Conservation (phyloP, 1,139 yeast genomes). For the Candida gigantensis region DNA sequence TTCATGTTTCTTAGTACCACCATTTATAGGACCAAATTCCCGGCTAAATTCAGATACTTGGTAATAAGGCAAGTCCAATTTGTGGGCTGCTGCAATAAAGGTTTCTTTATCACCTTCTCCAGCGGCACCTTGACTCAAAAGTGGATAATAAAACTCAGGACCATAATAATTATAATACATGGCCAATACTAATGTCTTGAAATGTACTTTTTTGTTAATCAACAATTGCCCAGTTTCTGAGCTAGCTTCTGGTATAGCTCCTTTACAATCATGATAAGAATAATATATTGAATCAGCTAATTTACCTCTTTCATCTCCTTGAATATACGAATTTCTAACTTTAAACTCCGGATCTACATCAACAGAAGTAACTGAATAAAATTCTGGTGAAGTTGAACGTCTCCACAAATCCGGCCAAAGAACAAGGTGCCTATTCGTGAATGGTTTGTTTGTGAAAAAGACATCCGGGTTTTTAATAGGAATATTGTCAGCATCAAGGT, state of each 20-base stretch:
- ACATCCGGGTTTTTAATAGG: conserved; percentile 36
- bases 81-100: conserved; percentile 60
- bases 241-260: conserved; percentile 60
- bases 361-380: conserved; percentile 32
- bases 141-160: conserved; percentile 52
- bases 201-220: conserved; percentile 52
- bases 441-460: conserved; percentile 34
- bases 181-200: conserved; percentile 50
- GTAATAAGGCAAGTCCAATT: conserved; percentile 49
- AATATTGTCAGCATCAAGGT: conserved; percentile 40
- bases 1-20: conserved; percentile 24
- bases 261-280: conserved; percentile 51
- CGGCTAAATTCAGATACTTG: conserved; percentile 49
- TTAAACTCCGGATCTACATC: conserved; percentile 20
- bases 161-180: conserved; percentile 59
- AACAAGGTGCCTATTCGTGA: conserved; percentile 27
- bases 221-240: conserved; percentile 63
- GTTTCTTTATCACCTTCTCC: conserved; percentile 70
- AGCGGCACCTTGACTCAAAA: conserved; percentile 58
- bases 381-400: conserved; percentile 38
- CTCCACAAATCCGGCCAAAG: conserved; percentile 47
- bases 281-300: conserved; percentile 13
- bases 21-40: conserved; percentile 35
- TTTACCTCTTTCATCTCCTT: conserved; percentile 29
- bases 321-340: conserved; percentile 29